These are phyloP conservation scores for Fomitopsis palustris DNA, from an alignment of 1,284 basidiomycete species.

Conservation along the genomic window DNA sequence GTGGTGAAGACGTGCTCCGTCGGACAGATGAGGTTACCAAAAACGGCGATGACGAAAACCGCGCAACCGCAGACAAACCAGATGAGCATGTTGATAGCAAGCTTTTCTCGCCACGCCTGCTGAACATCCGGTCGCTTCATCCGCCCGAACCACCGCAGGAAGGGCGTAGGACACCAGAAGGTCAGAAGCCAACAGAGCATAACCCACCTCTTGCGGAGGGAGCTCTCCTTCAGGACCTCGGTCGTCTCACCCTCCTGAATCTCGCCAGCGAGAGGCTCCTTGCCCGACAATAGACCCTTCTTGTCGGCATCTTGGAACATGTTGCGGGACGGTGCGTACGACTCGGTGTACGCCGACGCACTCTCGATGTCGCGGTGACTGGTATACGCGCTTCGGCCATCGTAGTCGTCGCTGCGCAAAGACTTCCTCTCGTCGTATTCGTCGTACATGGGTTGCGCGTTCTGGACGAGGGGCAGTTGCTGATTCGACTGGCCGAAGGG, in stretches of 20 bases:
- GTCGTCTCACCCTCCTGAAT: slow-evolving; percentile 82
- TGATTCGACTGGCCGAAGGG: slow-evolving; percentile 55
- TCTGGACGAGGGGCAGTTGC: slow-evolving; percentile 70
- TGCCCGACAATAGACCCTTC: slow-evolving; percentile 63
- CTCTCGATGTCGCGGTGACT: slow-evolving; percentile 79
- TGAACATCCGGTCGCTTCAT: slow-evolving; percentile 95
- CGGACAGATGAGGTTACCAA: slow-evolving; percentile 91
- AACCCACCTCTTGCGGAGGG: slow-evolving; percentile 86
- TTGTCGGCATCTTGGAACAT: slow-evolving; percentile 88
- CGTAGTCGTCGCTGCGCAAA: slow-evolving; percentile 72
- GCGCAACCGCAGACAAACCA: slow-evolving; percentile 90
- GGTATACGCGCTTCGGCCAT: slow-evolving; percentile 69
- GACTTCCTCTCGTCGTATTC: slow-evolving; percentile 80
- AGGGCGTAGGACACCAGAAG: slow-evolving; percentile 82
- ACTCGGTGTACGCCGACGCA: slow-evolving; percentile 79
- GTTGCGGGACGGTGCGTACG: slow-evolving; percentile 90
- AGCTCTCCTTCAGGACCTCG: slow-evolving; percentile 81
- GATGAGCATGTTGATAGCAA: slow-evolving; percentile 94
- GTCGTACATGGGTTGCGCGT: slow-evolving; percentile 73
- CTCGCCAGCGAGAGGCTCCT: slow-evolving; percentile 78
- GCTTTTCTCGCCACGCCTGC: slow-evolving; percentile 97
- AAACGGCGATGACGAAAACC: slow-evolving; percentile 89
- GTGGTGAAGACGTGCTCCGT: slow-evolving; percentile 88
- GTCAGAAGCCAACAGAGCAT: slow-evolving; percentile 87
- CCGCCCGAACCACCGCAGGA: slow-evolving; percentile 71